Base-by-base conservation (phyloP, 2,329 filamentous ascomycete species). In the Cladophialophora carrionii region DNA sequence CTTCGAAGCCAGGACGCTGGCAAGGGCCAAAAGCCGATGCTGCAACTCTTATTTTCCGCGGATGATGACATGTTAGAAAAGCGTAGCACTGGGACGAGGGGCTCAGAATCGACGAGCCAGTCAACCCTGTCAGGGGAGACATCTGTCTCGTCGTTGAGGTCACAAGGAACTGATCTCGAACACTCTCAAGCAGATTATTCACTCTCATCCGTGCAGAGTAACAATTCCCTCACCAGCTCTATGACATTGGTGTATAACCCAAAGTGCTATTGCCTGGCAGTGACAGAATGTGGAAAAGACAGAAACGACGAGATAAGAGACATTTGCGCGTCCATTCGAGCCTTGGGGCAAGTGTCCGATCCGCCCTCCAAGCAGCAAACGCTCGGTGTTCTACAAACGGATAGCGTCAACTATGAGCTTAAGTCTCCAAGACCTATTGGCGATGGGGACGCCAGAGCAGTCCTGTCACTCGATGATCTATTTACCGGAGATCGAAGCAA, bases 221-320 rank as follows among this genome's bases (percentile, higher is more conserved):
- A 41, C 12, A 41, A 41, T 17, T 41, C 34, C 14, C 34, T 41
- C 4, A 14, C 34, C 29, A 55, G 52, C 31, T 55, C 52, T 31
- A 31, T 34, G n/a, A 55, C 52, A 1, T 32, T 55, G 12, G 52
- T 55, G 29, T 55, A 32, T n/a, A 55, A 31, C 17, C 52, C 52
- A 10, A 55, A 55, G 29, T 32, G 52, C 52, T 55, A 55, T 34
- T 55, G 22, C 14, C 22, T 55, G 12, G 24, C 52, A 5, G 52
- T 55, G 52, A 55, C 31, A n/a, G 24, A 55, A 34, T 55, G 52
- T 34, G 52, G n/a, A 55, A 31, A 29, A 31, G 52, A 31, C 22
- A 55, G 52, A 14, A 20, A n/a, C 17, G 31, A 55, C 31, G 52
- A 31, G 52, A 55, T 55, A 31, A 31, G 9, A 31, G 52, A 55